These are phyloP conservation scores for Apophysomyces sp. DNA, from an alignment of 371 early-diverging fungal species.

Conservation along the genomic window DNA sequence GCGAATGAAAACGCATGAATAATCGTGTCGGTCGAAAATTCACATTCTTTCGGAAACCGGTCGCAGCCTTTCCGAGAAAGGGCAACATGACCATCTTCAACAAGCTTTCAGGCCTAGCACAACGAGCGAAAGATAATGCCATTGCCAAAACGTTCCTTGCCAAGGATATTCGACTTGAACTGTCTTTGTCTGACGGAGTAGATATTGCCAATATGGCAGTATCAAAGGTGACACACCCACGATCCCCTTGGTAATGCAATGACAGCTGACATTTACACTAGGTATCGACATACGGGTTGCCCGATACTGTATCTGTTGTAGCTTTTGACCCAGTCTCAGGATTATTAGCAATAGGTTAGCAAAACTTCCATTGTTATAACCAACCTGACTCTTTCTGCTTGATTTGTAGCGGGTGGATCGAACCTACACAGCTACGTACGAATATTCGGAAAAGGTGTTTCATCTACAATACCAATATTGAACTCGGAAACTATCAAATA, in stretches of 20 bases:
- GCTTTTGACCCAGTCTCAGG: constrained; percentile 60
- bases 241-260: neutral
- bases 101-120: constrained; percentile 39
- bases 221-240: constrained; percentile 3
- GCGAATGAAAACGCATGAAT: too few species aligned
- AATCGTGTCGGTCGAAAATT: too few species aligned
- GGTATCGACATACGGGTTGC: constrained; percentile 52
- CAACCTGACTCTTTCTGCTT: neutral
- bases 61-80: neutral
- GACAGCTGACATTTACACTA: constrained; percentile 2
- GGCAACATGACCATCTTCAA: constrained; percentile 35
- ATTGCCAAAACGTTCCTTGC: constrained; percentile 30
- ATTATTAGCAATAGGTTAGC: constrained; percentile 55
- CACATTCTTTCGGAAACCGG: neutral
- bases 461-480: constrained; percentile 20
- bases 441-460: constrained; percentile 46
- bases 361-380: neutral
- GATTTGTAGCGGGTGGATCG: constrained; percentile 11
- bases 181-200: constrained; percentile 29
- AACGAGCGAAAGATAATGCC: constrained; percentile 43
- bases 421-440: constrained; percentile 24
- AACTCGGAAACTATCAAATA: constrained; percentile 43
- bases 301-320: constrained; percentile 39
- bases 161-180: constrained; percentile 43
- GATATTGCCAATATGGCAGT: constrained; percentile 19